These are phyloP conservation scores for Ascomycota sp. DNA, from an alignment of 2,329 filamentous ascomycete genomes.

Conservation along the genomic window DNA sequence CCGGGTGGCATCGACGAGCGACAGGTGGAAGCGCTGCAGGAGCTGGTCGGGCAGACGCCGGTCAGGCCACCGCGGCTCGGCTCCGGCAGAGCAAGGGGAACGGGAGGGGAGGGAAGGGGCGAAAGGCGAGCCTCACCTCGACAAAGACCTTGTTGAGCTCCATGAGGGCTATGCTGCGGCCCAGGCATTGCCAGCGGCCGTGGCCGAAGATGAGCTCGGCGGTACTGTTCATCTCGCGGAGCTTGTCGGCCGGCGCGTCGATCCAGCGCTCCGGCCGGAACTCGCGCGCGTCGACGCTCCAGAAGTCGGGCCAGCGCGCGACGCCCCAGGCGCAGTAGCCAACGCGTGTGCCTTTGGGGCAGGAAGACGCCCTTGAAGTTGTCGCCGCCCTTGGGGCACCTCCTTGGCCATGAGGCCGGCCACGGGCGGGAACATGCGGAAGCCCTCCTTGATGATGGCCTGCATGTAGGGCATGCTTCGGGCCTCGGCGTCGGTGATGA, in stretches of 20 bases:
- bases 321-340: slow-evolving; percentile 16
- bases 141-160: slow-evolving; percentile 19
- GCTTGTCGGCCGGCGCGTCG: slow-evolving; percentile 10
- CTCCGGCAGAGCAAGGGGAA: too few relatives aligned
- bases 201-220: slow-evolving; percentile 19
- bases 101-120: neutral
- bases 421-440: slow-evolving; percentile 17
- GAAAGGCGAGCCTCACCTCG: slow-evolving; percentile 12
- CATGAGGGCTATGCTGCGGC: slow-evolving; percentile 16
- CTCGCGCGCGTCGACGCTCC: slow-evolving; percentile 13
- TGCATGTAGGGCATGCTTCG: slow-evolving; percentile 20
- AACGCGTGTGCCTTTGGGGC: slow-evolving; percentile 12
- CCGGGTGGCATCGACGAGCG: slow-evolving; percentile 10
- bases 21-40: slow-evolving; percentile 11
- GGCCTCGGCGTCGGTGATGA: slow-evolving; percentile 14
- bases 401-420: slow-evolving; percentile 16
- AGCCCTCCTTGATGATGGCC: slow-evolving; percentile 28
- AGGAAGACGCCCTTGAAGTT: slow-evolving; percentile 12
- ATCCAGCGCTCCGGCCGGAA: slow-evolving; percentile 18
- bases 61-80: too few relatives aligned
- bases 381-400: slow-evolving; percentile 11
- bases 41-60: slow-evolving; percentile 5
- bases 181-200: slow-evolving; percentile 18
- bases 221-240: slow-evolving; percentile 14
- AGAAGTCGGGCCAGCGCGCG: slow-evolving; percentile 12